These are phyloP conservation scores for Ceratocystis alfenasii DNA, from an alignment of 2,329 filamentous ascomycete genomes.

Conservation along the genomic window DNA sequence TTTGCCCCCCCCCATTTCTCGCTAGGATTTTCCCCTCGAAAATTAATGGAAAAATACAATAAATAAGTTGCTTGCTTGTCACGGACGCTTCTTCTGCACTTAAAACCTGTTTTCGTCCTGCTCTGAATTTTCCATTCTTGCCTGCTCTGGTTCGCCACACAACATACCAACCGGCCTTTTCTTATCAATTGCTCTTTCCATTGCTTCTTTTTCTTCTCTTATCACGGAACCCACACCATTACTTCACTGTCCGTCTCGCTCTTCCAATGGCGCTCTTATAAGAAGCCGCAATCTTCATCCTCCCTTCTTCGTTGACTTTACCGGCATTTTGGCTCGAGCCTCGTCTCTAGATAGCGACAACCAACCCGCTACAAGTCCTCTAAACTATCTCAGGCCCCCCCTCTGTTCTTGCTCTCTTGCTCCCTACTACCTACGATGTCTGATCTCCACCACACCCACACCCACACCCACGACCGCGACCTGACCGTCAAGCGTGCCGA, in stretches of 20 bases:
- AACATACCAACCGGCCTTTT: neutral
- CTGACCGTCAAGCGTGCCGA: conserved; percentile 42
- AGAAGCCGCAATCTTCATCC: neutral
- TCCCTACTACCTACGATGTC: neutral
- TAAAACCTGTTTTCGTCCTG: conserved; percentile 5
- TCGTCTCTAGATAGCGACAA: neutral
- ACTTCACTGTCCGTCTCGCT: neutral
- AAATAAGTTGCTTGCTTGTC: neutral
- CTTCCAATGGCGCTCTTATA: conserved; percentile 6
- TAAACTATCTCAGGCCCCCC: neutral
- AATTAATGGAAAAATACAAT: neutral
- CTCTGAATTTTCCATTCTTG: neutral
- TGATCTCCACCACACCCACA: neutral
- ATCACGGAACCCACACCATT: neutral
- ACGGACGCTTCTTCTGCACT: neutral
- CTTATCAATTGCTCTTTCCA: neutral
- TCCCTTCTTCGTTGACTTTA: neutral
- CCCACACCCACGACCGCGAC: conserved; percentile 27
- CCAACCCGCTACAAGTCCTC: neutral
- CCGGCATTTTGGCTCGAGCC: neutral
- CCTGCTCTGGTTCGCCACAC: neutral
- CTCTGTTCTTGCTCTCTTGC: neutral
- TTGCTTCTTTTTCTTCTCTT: neutral
- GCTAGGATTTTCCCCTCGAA: neutral
- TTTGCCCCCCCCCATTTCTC: neutral